Evolutionary conservation across 2,329 filamentous ascomycete species (phyloP).

Genomic region (Penicillium sp.): DNA sequence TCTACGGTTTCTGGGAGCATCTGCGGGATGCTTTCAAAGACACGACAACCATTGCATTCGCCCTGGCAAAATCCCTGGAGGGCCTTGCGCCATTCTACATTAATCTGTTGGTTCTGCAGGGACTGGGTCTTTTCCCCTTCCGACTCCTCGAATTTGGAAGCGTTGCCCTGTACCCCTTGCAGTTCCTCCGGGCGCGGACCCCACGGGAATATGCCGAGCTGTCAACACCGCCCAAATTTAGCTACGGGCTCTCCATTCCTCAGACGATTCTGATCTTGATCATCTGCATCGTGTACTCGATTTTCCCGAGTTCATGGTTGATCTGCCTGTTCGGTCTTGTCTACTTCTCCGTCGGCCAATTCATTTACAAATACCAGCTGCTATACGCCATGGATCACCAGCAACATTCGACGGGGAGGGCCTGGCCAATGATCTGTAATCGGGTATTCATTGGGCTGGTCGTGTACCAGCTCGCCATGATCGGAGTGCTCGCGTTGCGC

Average conservation of each 20-base stretch:
- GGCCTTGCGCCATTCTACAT: conserved; percentile 78
- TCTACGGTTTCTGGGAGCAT: conserved; percentile 60
- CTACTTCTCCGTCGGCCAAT: conserved; percentile 49
- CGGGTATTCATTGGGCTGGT: conserved; percentile 80
- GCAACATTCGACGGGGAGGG: conserved; percentile 64
- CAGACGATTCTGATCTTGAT: conserved; percentile 91
- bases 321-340: conserved; percentile 73
- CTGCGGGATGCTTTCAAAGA: conserved; percentile 72
- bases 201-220: conserved; percentile 85
- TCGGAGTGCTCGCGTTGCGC: conserved; percentile 73
- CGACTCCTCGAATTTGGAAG: conserved; percentile 84
- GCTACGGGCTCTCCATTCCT: conserved; percentile 92
- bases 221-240: conserved; percentile 77
- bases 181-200: conserved; percentile 72
- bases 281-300: conserved; percentile 90
- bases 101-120: conserved; percentile 90
- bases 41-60: conserved; percentile 69
- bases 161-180: conserved; percentile 76
- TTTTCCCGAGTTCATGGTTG: conserved; percentile 72
- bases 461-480: conserved; percentile 87
- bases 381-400: conserved; percentile 98
- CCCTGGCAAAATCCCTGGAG: conserved; percentile 71
- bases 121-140: conserved; percentile 88
- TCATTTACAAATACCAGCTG: conserved; percentile 69
- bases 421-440: conserved; percentile 96